These are phyloP conservation scores for Talaromyces pinophilus DNA, from an alignment of 2,329 filamentous ascomycete genomes.

Conservation along the genomic window DNA sequence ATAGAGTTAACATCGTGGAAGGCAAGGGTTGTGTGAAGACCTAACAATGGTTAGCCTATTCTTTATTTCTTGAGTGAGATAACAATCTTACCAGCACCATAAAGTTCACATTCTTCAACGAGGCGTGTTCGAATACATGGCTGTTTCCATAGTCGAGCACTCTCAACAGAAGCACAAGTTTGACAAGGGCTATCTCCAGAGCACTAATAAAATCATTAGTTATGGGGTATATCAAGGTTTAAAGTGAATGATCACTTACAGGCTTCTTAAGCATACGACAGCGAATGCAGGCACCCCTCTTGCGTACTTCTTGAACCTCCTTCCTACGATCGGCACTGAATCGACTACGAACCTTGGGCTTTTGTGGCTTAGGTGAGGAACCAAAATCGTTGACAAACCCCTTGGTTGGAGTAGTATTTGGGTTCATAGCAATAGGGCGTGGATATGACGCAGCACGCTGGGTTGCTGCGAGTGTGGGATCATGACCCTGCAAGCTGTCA, in stretches of 20 bases:
- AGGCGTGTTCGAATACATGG: slow-evolving; percentile 61
- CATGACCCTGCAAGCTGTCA: slow-evolving; percentile 44
- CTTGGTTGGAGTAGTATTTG: slow-evolving; percentile 39
- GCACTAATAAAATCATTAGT: slow-evolving; percentile 41
- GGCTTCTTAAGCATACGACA: slow-evolving; percentile 67
- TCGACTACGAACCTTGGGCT: slow-evolving; percentile 55
- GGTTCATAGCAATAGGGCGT: slow-evolving; percentile 48
- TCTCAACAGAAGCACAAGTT: slow-evolving; percentile 61
- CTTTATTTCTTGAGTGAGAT: background rate
- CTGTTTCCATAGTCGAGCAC: slow-evolving; percentile 62
- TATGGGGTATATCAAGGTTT: background rate
- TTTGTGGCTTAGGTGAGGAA: slow-evolving; percentile 43
- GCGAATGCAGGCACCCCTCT: slow-evolving; percentile 62
- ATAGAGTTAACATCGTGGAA: slow-evolving; percentile 54
- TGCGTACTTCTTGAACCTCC: slow-evolving; percentile 61
- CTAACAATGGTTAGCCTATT: slow-evolving; percentile 26
- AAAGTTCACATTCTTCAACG: slow-evolving; percentile 60
- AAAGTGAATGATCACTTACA: slow-evolving; percentile 30
- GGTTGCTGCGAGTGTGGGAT: slow-evolving; percentile 41
- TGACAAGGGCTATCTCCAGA: slow-evolving; percentile 62
- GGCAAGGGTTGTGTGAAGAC: slow-evolving; percentile 55
- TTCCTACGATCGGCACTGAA: slow-evolving; percentile 59
- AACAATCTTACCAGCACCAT: slow-evolving; percentile 49
- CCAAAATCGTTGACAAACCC: slow-evolving; percentile 46
- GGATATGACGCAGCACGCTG: slow-evolving; percentile 44